Percentiles rank a stretch among this genome's conserved stretches.
Conservation (phyloP, 192 early-diverging fungal genomes). For the Radiomyces spectabilis region DNA sequence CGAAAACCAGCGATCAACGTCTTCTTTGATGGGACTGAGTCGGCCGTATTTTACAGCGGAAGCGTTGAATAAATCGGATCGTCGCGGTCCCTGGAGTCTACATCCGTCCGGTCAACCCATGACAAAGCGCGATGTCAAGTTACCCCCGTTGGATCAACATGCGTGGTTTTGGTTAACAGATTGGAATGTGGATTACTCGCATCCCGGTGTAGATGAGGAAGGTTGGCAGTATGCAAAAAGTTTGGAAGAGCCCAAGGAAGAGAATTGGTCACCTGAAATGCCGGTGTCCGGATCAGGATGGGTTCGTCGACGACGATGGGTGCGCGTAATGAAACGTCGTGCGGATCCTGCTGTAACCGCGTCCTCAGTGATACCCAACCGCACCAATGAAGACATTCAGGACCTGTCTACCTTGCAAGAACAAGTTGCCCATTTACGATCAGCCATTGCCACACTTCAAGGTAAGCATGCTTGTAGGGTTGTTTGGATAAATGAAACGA, state of each 20-base stretch:
- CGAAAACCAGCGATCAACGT: constrained; percentile 62
- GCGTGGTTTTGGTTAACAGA: constrained; percentile 79
- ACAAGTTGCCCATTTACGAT: too few species aligned
- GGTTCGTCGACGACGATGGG: constrained; percentile 68
- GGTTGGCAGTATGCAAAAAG: constrained; percentile 71
- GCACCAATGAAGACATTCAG: too few species aligned
- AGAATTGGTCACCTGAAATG: constrained; percentile 40
- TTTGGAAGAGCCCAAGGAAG: constrained; percentile 46
- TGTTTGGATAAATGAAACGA: too few species aligned
- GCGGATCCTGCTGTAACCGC: too few species aligned
- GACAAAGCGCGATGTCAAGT: constrained; percentile 39
- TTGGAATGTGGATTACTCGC: constrained; percentile 61
- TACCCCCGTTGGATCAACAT: constrained; percentile 31
- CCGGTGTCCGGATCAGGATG: constrained; percentile 43
- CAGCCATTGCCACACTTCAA: too few species aligned
- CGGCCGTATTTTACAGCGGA: constrained; percentile 43
- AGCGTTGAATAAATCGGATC: constrained; percentile 41
- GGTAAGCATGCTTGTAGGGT: too few species aligned
- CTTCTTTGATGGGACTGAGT: constrained; percentile 39
- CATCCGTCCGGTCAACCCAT: constrained; percentile 41
- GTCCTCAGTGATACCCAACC: too few species aligned
- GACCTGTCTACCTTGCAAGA: too few species aligned
- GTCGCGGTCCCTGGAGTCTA: constrained; percentile 56
- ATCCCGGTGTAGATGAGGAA: constrained; percentile 47
- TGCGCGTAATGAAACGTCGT: constrained; percentile 71